These are phyloP conservation scores for Lolium perenne DNA, from an alignment of 176 grass and related monocot genomes.

Conservation along the genomic window DNA sequence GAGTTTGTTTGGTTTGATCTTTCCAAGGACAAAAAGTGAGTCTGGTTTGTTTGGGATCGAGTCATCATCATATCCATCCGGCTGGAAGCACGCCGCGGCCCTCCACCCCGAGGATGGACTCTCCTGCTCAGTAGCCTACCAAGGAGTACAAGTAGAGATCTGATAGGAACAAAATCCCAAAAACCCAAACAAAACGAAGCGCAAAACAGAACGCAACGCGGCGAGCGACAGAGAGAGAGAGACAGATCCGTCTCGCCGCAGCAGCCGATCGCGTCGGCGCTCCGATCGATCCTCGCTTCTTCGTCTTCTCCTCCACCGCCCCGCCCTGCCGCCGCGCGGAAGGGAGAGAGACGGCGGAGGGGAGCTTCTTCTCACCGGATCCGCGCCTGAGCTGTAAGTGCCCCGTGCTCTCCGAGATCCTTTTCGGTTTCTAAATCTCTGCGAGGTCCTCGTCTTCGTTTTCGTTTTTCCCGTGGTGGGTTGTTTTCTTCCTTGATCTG, in stretches of 20 bases:
- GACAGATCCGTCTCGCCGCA: constrained; percentile 9
- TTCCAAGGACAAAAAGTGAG: not conserved
- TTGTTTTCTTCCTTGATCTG: not conserved
- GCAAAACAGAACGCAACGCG: constrained; percentile 11
- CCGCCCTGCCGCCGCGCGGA: not conserved
- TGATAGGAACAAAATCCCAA: constrained; percentile 15
- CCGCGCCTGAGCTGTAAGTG: constrained; percentile 48
- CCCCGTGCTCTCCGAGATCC: not conserved
- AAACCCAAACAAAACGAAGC: not conserved
- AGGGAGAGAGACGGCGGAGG: not conserved
- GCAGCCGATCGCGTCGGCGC: not conserved
- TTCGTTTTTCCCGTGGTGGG: not conserved
- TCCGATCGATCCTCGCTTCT: constrained; percentile 14
- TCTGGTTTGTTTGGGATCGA: constrained; percentile 37
- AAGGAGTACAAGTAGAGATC: not conserved
- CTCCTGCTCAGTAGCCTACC: not conserved
- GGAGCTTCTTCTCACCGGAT: constrained; percentile 35
- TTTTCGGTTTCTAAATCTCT: not conserved
- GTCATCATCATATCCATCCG: not conserved
- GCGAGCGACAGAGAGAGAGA: not conserved
- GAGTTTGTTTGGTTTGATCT: not conserved
- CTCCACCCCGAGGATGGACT: not conserved
- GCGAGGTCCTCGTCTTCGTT: not conserved
- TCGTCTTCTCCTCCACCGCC: not conserved
- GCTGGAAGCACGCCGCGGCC: not conserved